Evolutionary conservation across 2,329 filamentous ascomycete species (phyloP).

Genomic region (Aspergillus sp.): DNA sequence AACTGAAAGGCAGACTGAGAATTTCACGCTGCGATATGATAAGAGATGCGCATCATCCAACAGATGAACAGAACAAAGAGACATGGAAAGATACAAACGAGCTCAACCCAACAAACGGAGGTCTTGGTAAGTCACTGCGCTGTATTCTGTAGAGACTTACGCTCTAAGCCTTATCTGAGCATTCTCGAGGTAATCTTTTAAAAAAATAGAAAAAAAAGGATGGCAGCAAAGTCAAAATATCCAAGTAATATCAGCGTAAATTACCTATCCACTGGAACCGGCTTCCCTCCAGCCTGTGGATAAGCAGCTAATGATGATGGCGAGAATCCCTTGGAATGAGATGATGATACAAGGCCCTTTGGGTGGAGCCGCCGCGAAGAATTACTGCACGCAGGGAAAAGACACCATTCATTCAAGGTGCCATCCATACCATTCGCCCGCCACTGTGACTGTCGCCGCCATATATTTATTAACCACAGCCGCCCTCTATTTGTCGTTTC

Average conservation of each 20-base stretch:
- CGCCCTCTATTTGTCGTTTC: background rate
- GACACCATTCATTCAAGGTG: conserved; percentile 4
- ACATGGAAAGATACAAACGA: background rate
- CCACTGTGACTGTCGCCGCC: conserved; percentile 2
- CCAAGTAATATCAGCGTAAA: background rate
- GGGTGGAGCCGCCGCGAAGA: conserved; percentile 25
- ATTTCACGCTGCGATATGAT: background rate
- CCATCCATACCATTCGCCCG: conserved; percentile 2
- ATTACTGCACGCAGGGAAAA: conserved; percentile 18
- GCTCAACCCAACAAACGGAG: too few relatives aligned
- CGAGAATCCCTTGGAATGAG: conserved; percentile 39
- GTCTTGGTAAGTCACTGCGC: too few relatives aligned
- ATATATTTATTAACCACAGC: conserved; percentile 4
- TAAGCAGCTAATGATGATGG: conserved; percentile 24
- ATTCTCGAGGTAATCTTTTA: background rate
- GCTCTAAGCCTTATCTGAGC: background rate
- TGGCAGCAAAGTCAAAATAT: background rate
- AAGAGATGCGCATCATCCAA: background rate
- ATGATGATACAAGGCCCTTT: conserved; percentile 28
- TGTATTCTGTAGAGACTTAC: too few relatives aligned
- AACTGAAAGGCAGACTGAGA: background rate
- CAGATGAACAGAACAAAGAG: background rate
- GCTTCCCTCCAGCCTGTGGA: background rate
- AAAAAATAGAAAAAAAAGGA: background rate
- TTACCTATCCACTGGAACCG: conserved; percentile 2